phyloP scores from a whole-genome alignment of 371 early-diverging fungal genomes.

The Haplosporangium sp. region DNA sequence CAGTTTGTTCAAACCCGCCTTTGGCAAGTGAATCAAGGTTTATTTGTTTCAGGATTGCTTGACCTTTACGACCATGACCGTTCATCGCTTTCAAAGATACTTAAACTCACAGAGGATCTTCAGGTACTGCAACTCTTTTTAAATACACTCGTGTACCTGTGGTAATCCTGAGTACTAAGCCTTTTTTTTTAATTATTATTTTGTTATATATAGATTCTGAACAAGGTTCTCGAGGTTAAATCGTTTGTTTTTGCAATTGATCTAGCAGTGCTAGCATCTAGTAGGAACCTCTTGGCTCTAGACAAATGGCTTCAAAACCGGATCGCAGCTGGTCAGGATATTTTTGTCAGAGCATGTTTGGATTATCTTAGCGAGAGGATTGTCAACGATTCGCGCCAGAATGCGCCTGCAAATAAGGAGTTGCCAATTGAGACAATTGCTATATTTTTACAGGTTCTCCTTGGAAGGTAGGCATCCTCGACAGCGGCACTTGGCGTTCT shows the following conservation, averaged over 20 bases:
- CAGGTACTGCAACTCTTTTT: slow-evolving; percentile 62
- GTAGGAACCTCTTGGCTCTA: slow-evolving; percentile 83
- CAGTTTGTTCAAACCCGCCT: slow-evolving; percentile 79
- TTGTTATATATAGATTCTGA: slow-evolving; percentile 65
- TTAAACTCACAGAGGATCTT: slow-evolving; percentile 87
- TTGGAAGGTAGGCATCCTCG: slow-evolving; percentile 62
- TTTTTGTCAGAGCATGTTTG: slow-evolving; percentile 79
- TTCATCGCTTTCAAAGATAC: slow-evolving; percentile 75
- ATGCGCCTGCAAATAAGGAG: slow-evolving; percentile 21
- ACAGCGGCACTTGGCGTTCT: background rate
- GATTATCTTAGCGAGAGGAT: slow-evolving; percentile 84
- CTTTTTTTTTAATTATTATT: no score
- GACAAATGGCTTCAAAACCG: slow-evolving; percentile 92
- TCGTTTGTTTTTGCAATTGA: slow-evolving; percentile 85
- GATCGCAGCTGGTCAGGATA: slow-evolving; percentile 72
- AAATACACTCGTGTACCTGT: no score
- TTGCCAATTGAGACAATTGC: slow-evolving; percentile 77
- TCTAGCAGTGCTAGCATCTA: slow-evolving; percentile 85
- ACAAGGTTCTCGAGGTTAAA: slow-evolving; percentile 77
- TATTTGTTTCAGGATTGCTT: slow-evolving; percentile 74
- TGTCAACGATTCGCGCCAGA: slow-evolving; percentile 55
- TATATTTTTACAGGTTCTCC: slow-evolving; percentile 76
- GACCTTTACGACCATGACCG: slow-evolving; percentile 84
- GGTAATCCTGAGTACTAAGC: no score
- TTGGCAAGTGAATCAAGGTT: slow-evolving; percentile 76